Conservation (phyloP, 805 yeast genomes). For the Huiozyma sinensis region DNA sequence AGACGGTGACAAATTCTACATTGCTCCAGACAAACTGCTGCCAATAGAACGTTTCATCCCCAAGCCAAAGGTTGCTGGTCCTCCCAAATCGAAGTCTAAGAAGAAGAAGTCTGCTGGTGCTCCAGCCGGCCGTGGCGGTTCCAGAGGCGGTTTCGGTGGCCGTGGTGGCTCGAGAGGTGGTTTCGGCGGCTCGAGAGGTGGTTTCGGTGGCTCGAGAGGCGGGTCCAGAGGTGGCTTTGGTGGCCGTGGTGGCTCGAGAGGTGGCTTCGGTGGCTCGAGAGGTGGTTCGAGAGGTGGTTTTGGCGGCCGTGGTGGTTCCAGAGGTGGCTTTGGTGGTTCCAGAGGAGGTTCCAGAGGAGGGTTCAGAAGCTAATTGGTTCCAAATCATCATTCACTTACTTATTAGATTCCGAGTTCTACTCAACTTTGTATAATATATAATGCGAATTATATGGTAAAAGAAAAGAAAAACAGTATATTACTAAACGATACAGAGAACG, state of each 20-base stretch:
- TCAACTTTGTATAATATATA: slow-evolving; percentile 2
- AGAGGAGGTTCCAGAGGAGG: slow-evolving; percentile 32
- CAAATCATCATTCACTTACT: neutral
- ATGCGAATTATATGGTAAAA: neutral
- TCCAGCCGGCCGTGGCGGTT: slow-evolving; percentile 35
- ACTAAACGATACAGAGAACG: too few species aligned
- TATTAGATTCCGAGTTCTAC: neutral
- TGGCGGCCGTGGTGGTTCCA: slow-evolving; percentile 29
- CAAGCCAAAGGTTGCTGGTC: slow-evolving; percentile 81
- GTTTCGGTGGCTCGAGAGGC: slow-evolving; percentile 35
- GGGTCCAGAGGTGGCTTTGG: slow-evolving; percentile 31
- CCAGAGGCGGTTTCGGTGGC: slow-evolving; percentile 36
- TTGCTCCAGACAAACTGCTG: slow-evolving; percentile 87
- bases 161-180: slow-evolving; percentile 38
- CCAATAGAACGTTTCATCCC: slow-evolving; percentile 97
- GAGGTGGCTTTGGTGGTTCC: slow-evolving; percentile 31
- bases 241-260: slow-evolving; percentile 34
- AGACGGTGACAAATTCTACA: slow-evolving; percentile 91
- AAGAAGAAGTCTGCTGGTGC: slow-evolving; percentile 43
- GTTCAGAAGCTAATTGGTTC: slow-evolving; percentile 16
- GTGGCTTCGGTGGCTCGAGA: slow-evolving; percentile 29
- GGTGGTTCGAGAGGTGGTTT: slow-evolving; percentile 32
- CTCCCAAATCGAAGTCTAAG: slow-evolving; percentile 67
- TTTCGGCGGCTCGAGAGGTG: slow-evolving; percentile 29
- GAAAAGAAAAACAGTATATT: neutral